Base-by-base conservation (phyloP, 2,329 filamentous ascomycete genomes). In the Trichoderma citrinoviride region DNA sequence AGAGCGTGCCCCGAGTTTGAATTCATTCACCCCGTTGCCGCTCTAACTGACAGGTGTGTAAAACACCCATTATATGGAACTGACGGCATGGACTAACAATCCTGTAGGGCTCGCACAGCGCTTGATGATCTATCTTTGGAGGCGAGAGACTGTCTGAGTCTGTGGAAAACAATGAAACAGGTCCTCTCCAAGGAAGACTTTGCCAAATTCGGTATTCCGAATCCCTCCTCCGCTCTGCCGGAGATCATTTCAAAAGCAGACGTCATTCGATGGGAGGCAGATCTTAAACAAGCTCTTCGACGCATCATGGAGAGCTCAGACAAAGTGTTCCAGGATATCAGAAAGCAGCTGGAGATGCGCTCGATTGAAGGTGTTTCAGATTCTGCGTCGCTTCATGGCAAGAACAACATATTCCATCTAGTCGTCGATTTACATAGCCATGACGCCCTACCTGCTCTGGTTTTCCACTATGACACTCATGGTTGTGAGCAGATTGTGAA, bases 381-480 rank as follows among this genome's bases (percentile, higher is more conserved):
- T 1, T 5, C 17, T 3, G 7, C 19, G 8, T 6, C 7, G 10
- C 10, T 21, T 47, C 14, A 19, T 12, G 47, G 43, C 19, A 15
- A 41, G 19, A 21, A 44, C 17, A 53, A 25, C 23, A 43, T 66
- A 19, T 77, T 90, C 19, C 82, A 86, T 1, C 76, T 91, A 33
- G 77, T 90, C 0, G 81, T 78, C 17, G 82, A 87, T 37, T 79
- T 93, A 0, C 83, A 91, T 55, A 78, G 80, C 17, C 84, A 87
- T 64, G 83, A 85, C 63, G 89, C 88, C 0, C 79, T 94, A 1
- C 91, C 90, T 0, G 90, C 88, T 0, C 86, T 94, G 14, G 74
- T 93, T 1, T 94, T 94, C 79, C 91, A 91, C 72, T 94, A 91
- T 69, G 88, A 93, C 68, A 85, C 90, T 54, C 74, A 75, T 1